These are phyloP conservation scores for Kazachstania africana DNA, from an alignment of 805 yeast genomes.

Conservation along the genomic window DNA sequence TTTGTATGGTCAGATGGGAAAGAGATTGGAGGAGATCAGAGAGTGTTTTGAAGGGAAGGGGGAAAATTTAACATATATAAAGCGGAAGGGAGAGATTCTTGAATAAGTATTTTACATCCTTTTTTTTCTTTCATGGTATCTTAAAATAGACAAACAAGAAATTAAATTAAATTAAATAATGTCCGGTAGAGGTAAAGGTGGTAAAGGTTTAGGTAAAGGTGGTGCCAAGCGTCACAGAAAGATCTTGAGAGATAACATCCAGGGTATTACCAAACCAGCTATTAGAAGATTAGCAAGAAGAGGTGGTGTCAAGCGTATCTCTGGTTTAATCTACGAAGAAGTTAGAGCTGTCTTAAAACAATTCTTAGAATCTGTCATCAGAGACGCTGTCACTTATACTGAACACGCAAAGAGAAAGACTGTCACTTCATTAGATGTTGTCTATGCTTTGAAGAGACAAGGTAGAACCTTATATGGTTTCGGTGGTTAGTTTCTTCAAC, in stretches of 20 bases:
- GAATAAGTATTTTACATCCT: neutral
- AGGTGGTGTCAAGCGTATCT: conserved; percentile 99
- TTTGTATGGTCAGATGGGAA: neutral
- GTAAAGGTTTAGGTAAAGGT: conserved; percentile 99
- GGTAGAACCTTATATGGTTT: conserved; percentile 99
- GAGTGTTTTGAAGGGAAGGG: neutral
- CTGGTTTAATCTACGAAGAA: conserved; percentile 96
- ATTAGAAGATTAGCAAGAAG: conserved; percentile 99
- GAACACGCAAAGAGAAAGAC: conserved; percentile 99
- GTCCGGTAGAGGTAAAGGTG: conserved; percentile 99
- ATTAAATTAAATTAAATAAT: conserved; percentile 30
- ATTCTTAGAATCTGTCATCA: conserved; percentile 92
- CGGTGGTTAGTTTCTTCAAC: conserved; percentile 91
- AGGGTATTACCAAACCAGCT: conserved; percentile 99
- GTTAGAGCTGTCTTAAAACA: conserved; percentile 93
- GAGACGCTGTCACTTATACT: conserved; percentile 98
- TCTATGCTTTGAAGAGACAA: conserved; percentile 98
- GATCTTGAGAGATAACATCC: conserved; percentile 97
- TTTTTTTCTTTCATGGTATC: neutral
- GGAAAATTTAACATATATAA: neutral
- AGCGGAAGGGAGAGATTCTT: too few relatives aligned
- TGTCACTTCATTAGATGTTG: conserved; percentile 96
- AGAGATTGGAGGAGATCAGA: neutral
- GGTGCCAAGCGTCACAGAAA: conserved; percentile 99
- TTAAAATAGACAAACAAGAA: conserved; percentile 3